Base-by-base conservation (phyloP, 2,329 filamentous ascomycete species). In the Aspergillus sp. region DNA sequence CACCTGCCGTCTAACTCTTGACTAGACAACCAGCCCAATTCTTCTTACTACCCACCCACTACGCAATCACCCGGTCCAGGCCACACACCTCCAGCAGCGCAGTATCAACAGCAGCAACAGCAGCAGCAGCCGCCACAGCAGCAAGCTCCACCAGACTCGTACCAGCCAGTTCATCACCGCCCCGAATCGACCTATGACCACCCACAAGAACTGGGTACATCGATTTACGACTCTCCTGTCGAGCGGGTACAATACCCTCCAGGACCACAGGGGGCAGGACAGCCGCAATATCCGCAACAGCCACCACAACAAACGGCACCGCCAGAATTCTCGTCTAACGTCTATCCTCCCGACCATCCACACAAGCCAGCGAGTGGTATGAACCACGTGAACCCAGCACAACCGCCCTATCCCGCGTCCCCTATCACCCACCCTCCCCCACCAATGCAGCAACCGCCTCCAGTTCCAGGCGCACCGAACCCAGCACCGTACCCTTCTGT, bases 181-280 rank as follows among this genome's bases (percentile, higher is more conserved):
- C 88, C 87, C 3, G 85, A 88, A 71, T 89, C 87, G 74, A 90
- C 86, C 11, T 90, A 90, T 68, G 87, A 88, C 30, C 86, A 87
- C 65, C 87, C 91, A 0, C 91, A 93, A 76, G 91, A 94, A 77
- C 81, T 94, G 51, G 89, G 90, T 28, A 92, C 91, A 0, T 91
- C 90, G 1, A 87, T 86, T 9, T 93, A 93, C 71, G 90, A 93
- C 75, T 91, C 90, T 3, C 91, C 90, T 47, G 83, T 91, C 45
- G 85, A 79, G 22, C 72, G 76, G 49, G 71, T 76, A 57, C 70
- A 73, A 19, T 80, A 77, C 57, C 69, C 71, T 13, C 66, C 70
- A 28, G 66, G 61, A 7, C 69, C 66, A 3, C 70, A 72, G 9
- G 64, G 70, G 25, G 61, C 67, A 46, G 64, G 62, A 28, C 71